Evolutionary conservation across 495 filamentous ascomycete species (phyloP), one percentile per base, ranked within the genome.

Genomic region (Hyaloscypha bicolor): DNA sequence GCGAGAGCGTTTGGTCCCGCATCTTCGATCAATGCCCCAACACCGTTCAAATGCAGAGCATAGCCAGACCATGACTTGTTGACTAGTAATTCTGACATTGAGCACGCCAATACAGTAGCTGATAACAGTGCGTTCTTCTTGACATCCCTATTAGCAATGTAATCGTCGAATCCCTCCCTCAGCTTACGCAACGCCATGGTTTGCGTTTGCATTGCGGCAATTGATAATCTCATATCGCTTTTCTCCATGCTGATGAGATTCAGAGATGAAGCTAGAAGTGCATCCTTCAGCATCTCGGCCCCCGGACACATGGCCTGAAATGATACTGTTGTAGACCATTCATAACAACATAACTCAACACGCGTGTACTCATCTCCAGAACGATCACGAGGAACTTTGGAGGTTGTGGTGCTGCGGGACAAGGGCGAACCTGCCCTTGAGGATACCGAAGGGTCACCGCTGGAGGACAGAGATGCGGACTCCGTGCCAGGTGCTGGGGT

Each of bases 31-130:
- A 67, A 45, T 6, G 65, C 65, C 19, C 65, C 65, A 8, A 67
- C 59, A 19, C 65, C 65, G 11, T 42, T 59, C 12, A 67, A 31
- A 62, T 67, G 65, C 22, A 67, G 42, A 14, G 65, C 52, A 33
- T 62, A 67, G 1, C 65, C 65, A 22, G 58, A 35, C 65, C 65
- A 67, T 3, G 65, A 67, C 21, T 67, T 67, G 21, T 67, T 67
- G 30, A 67, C 32, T 2, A 67, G 25, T 6, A 67, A 48, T 48
- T 67, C 65, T 4, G 65, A 61, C 45, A 67, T 61, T 16, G 65
- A 67, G 8, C 48, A 55, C 12, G 65, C 51, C 30, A 67, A 12
- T 2, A 58, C 52, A 6, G 65, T 67, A 6, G 65, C 58, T 3
- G 59, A 35, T 12, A 67, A 39, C 6, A 67, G 45, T 30, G 31